A percentile compares a stretch with the other conserved stretches of the same genome.
Evolutionary conservation across 2,329 filamentous ascomycete genomes (phyloP).

Genomic region (Pezicula neosporulosa): DNA sequence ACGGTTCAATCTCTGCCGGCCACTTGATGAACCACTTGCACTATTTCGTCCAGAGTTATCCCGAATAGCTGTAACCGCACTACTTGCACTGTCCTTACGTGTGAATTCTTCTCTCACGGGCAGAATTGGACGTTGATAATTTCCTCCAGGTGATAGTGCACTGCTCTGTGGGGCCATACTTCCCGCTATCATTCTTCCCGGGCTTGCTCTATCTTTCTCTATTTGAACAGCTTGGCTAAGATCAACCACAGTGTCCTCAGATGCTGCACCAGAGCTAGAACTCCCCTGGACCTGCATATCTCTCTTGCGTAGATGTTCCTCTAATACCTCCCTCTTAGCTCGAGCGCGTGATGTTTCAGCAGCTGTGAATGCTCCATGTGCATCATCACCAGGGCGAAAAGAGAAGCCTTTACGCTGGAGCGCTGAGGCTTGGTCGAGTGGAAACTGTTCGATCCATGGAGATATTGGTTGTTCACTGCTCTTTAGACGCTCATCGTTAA

Average conservation of each 20-base stretch:
- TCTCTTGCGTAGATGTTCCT: conserved; percentile 1
- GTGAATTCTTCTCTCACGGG: conserved; percentile 1
- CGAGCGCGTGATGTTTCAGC: background rate
- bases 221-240: background rate
- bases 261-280: background rate
- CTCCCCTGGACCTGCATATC: background rate
- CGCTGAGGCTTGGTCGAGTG: background rate
- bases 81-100: conserved; percentile 15
- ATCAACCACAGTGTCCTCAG: background rate
- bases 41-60: conserved; percentile 18
- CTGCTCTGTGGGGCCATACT: no score
- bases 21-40: background rate
- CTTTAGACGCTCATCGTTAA: background rate
- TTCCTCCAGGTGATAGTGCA: background rate
- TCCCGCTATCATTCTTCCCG: no score
- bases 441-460: background rate
- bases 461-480: background rate
- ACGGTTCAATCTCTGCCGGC: background rate
- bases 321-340: conserved; percentile 2
- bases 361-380: background rate
- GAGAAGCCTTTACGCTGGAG: conserved; percentile 1
- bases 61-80: conserved; percentile 20
- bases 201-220: background rate
- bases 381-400: conserved; percentile 2
- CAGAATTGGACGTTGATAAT: background rate